Evolutionary conservation across 345 rosid genomes (phyloP), one percentile per base, ranked within the genome.

Genomic region (Mallotus nudiflorus): DNA sequence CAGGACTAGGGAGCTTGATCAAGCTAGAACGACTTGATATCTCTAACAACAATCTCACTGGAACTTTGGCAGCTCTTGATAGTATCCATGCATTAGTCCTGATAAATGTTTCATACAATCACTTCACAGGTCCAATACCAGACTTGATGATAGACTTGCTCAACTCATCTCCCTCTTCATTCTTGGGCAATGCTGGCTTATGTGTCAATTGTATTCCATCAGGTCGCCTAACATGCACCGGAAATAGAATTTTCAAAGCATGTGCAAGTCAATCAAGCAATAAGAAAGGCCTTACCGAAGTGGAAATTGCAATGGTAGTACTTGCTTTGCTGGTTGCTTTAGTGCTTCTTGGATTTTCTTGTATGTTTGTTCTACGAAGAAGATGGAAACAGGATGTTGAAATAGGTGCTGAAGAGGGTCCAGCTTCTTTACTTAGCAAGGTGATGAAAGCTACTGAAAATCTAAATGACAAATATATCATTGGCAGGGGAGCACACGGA

Each of bases 401-500:
- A 77, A 81, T 81, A 37, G 51, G 77, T 56, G 74, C 73, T 10
- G 83, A 79, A 66, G 88, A 77, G 65, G 89, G 89, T 0, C 73
- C 82, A 5, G 72, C 91, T 57, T 67, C 84, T 28, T 82, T 88
- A 22, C 84, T 88, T 18, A 77, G 64, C 56, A 65, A 87, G 78
- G 88, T 86, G 69, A 82, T 87, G 68, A 80, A 78, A 73, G 98
- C 92, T 35, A 88, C 94, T 0, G 94, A 85, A 64, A 90, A 92
- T 66, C 88, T 92, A 13, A 73, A 76, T 31, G 93, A 85, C 44
- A 84, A 62, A 64, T 82, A 84, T 52, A 79, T 87, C 72, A 80
- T 92, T 10, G 97, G 96, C 29, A 87, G 78, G 75, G 98, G 96
- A 71, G 87, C 85, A 24, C 98, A 92, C 46, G 98, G 98, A 65